Percentiles rank a stretch among this genome's conserved stretches.
Conservation (phyloP, 495 filamentous ascomycete species). For the Talaromyces stipitatus region DNA sequence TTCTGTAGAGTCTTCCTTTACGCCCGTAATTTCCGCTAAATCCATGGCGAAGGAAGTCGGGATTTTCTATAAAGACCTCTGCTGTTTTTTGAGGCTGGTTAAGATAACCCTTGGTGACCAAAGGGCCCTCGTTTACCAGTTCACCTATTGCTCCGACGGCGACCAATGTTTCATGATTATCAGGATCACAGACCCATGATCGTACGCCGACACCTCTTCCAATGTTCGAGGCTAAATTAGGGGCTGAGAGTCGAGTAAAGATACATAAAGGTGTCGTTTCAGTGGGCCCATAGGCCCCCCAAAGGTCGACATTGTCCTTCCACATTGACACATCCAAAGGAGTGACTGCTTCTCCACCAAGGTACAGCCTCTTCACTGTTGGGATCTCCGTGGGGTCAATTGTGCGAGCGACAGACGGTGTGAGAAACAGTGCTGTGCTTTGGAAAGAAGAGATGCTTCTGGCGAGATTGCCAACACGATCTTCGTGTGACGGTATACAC, state of each 20-base stretch:
- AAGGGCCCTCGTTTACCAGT: slow-evolving; percentile 19
- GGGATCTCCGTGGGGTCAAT: slow-evolving; percentile 16
- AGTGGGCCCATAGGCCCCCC: slow-evolving; percentile 29
- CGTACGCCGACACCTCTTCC: slow-evolving; percentile 15
- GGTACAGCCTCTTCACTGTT: slow-evolving; percentile 12
- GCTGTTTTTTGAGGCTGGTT: slow-evolving; percentile 19
- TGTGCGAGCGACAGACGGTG: slow-evolving; percentile 16
- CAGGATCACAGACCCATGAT: slow-evolving; percentile 24
- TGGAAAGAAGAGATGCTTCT: slow-evolving; percentile 13
- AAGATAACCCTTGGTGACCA: slow-evolving; percentile 19
- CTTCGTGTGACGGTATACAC: slow-evolving; percentile 14
- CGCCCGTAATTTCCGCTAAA: slow-evolving; percentile 24
- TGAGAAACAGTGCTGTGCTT: slow-evolving; percentile 19
- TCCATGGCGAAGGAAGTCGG: slow-evolving; percentile 9
- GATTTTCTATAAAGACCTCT: slow-evolving; percentile 14
- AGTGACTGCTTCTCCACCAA: slow-evolving; percentile 17
- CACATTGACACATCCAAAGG: slow-evolving; percentile 12
- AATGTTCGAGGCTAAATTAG: slow-evolving; percentile 13
- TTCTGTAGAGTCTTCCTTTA: neutral
- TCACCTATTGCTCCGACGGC: slow-evolving; percentile 28
- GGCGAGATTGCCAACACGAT: slow-evolving; percentile 1
- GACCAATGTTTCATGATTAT: slow-evolving; percentile 20
- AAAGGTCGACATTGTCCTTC: slow-evolving; percentile 9
- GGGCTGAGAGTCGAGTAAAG: slow-evolving; percentile 5
- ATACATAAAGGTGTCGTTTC: slow-evolving; percentile 20